phyloP scores from a whole-genome alignment of 192 early-diverging fungal species.

The Coemansia sp. region DNA sequence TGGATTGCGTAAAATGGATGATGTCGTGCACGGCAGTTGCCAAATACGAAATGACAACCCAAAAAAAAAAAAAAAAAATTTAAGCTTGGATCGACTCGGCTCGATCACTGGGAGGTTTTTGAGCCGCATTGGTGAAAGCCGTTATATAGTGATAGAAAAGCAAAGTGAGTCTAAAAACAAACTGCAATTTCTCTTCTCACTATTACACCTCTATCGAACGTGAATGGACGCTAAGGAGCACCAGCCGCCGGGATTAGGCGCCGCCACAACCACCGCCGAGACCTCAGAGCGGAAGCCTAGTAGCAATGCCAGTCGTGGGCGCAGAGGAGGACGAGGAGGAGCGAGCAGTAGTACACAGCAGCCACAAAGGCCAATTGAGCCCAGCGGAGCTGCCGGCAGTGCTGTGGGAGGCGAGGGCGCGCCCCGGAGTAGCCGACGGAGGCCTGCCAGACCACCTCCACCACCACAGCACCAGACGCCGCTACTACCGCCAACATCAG shows the following conservation, averaged over 20 bases:
- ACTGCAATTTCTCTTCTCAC: not conserved
- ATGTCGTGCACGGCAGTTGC: not conserved
- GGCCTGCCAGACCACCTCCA: not conserved
- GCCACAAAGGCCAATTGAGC: not conserved
- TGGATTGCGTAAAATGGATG: not conserved
- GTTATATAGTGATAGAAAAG: no score
- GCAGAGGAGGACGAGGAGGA: not conserved
- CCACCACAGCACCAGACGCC: not conserved
- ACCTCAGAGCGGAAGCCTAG: not conserved
- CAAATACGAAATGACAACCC: no score
- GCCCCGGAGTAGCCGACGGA: not conserved
- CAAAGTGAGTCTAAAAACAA: no score
- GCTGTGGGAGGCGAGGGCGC: not conserved
- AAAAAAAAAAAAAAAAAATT: not conserved
- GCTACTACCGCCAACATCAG: not conserved
- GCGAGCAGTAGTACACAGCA: not conserved
- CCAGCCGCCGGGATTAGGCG: not conserved
- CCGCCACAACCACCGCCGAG: not conserved
- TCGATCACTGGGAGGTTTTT: no score
- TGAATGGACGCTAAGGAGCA: slow-evolving; percentile 9
- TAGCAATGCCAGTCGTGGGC: slow-evolving; percentile 1
- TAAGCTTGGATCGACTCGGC: slow-evolving; percentile 5
- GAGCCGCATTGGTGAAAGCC: no score
- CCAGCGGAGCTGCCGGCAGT: not conserved
- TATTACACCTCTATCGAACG: not conserved